Percentiles rank a stretch among this genome's conserved stretches.
phyloP scores from a whole-genome alignment of 768 basidiomycete genomes.

The Mycena indigotica region DNA sequence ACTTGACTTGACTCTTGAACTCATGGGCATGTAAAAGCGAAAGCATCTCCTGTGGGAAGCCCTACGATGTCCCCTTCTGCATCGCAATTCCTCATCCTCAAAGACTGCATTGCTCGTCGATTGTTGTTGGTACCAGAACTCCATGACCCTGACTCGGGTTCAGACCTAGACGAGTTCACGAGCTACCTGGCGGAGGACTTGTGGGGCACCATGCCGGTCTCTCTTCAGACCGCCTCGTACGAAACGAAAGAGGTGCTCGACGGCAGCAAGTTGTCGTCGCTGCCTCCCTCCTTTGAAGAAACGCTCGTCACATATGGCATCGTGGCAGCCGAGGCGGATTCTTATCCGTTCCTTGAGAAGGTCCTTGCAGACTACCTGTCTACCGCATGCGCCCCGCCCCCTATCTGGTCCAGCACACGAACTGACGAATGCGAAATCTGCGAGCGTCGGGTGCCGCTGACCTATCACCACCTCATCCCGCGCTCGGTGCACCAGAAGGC shows the following conservation, averaged over 20 bases:
- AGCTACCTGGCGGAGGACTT: conserved; percentile 54
- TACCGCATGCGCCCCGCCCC: conserved; percentile 51
- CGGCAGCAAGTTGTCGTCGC: conserved; percentile 31
- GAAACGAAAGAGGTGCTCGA: conserved; percentile 35
- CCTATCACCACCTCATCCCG: conserved; percentile 65
- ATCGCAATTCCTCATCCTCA: conserved; percentile 39
- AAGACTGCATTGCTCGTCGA: conserved; percentile 48
- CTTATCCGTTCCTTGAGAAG: conserved; percentile 42
- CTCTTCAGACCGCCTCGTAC: conserved; percentile 41
- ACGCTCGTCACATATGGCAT: conserved; percentile 54
- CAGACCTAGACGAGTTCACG: conserved; percentile 52
- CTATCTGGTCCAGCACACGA: conserved; percentile 55
- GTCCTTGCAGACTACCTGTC: conserved; percentile 45
- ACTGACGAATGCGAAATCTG: conserved; percentile 62
- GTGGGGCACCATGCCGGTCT: conserved; percentile 45
- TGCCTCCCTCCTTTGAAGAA: conserved; percentile 46
- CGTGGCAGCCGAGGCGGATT: conserved; percentile 42
- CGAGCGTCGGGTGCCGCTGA: conserved; percentile 55
- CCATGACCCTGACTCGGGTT: conserved; percentile 19
- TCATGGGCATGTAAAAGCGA: too few species aligned
- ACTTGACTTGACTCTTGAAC: too few species aligned
- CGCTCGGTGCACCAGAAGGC: conserved; percentile 54
- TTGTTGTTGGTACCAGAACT: conserved; percentile 34
- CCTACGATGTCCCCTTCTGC: conserved; percentile 1
- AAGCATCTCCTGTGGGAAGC: too few species aligned